These are phyloP conservation scores for Dichomitus squalens DNA, from an alignment of 1,284 basidiomycete genomes.

Conservation along the genomic window DNA sequence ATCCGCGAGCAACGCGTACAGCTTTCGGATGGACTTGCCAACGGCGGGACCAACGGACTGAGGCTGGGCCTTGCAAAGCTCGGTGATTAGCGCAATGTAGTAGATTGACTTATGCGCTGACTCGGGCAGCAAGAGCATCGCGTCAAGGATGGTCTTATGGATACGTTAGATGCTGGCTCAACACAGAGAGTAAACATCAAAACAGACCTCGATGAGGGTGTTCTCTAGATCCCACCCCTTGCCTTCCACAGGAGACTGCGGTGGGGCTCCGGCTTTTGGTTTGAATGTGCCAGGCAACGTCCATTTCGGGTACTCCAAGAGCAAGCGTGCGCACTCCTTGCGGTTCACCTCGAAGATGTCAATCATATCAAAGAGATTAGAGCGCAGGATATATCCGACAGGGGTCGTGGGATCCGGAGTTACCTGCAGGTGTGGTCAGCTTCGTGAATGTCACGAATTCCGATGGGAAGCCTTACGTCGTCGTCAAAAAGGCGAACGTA, in stretches of 20 bases:
- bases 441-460: background rate
- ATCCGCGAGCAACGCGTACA: constrained; percentile 78
- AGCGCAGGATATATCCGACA: constrained; percentile 80
- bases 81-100: constrained; percentile 88
- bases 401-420: constrained; percentile 77
- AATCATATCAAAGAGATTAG: constrained; percentile 80
- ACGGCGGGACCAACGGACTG: constrained; percentile 94
- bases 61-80: constrained; percentile 92
- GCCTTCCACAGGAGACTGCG: constrained; percentile 49
- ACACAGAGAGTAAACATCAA: background rate
- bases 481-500: constrained; percentile 78
- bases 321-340: constrained; percentile 88
- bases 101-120: constrained; percentile 82
- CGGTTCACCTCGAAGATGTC: constrained; percentile 96
- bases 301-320: constrained; percentile 91
- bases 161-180: background rate
- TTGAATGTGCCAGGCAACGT: constrained; percentile 84
- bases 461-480: constrained; percentile 52
- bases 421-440: constrained; percentile 46
- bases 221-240: constrained; percentile 82
- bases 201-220: constrained; percentile 71
- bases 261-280: constrained; percentile 59
- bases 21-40: constrained; percentile 89
- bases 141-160: constrained; percentile 73
- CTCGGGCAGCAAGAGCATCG: constrained; percentile 78